Conservation (phyloP, 2,329 filamentous ascomycete genomes). For the Phialophora verrucosa region DNA sequence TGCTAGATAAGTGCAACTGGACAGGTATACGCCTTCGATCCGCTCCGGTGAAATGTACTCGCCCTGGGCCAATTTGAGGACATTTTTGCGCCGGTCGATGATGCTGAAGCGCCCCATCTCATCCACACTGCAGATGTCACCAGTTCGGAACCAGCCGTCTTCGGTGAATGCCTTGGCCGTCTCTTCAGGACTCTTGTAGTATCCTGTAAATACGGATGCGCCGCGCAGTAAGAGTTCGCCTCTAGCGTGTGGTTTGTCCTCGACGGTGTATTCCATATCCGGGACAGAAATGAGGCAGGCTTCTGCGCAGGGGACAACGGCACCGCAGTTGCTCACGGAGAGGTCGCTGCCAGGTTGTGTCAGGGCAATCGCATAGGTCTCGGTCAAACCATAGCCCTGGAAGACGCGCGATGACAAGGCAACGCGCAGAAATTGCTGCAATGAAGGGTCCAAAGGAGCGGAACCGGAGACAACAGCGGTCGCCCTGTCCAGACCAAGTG, state of each 20-base stretch:
- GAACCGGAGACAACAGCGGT: constrained; percentile 83
- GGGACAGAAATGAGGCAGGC: constrained; percentile 83
- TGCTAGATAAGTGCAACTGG: constrained; percentile 76
- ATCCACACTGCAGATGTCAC: constrained; percentile 88
- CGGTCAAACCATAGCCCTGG: constrained; percentile 93
- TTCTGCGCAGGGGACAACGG: constrained; percentile 70
- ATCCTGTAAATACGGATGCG: constrained; percentile 79
- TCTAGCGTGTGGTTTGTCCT: constrained; percentile 86
- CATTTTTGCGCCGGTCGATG: constrained; percentile 97
- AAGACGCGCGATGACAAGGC: constrained; percentile 78
- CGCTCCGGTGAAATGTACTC: constrained; percentile 98
- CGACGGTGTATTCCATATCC: constrained; percentile 89
- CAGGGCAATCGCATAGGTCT: constrained; percentile 80
- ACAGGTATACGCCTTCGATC: constrained; percentile 92
- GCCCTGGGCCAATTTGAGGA: constrained; percentile 96
- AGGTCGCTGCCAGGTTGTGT: constrained; percentile 75
- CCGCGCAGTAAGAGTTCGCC: constrained; percentile 88
- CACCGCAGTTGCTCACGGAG: constrained; percentile 80
- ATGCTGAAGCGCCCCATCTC: constrained; percentile 85
- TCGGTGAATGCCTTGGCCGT: constrained; percentile 79
- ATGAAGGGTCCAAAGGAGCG: constrained; percentile 83
- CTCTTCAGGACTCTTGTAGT: constrained; percentile 89
- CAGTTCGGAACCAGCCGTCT: constrained; percentile 97
- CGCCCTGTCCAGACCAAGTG: constrained; percentile 77
- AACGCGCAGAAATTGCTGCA: constrained; percentile 87